These are phyloP conservation scores for Grosmannia serpens DNA, from an alignment of 2,329 filamentous ascomycete genomes.

Conservation along the genomic window DNA sequence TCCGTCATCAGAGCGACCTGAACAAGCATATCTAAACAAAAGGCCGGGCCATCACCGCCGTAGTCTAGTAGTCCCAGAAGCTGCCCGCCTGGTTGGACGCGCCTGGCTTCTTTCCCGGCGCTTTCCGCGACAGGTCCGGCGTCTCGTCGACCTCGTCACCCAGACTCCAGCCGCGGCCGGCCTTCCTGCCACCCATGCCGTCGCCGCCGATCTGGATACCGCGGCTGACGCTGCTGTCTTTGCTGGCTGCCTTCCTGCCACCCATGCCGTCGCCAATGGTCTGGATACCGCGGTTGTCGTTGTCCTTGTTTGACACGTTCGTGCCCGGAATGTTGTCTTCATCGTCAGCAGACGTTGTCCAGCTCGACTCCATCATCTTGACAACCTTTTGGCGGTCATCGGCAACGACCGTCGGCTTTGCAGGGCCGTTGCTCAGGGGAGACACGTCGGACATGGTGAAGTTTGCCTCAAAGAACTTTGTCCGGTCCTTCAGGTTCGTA, in stretches of 20 bases:
- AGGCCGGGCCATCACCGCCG: neutral
- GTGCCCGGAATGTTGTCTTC: constrained; percentile 31
- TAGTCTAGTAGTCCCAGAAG: constrained; percentile 36
- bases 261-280: constrained; percentile 58
- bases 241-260: constrained; percentile 38
- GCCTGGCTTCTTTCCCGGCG: constrained; percentile 27
- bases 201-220: constrained; percentile 44
- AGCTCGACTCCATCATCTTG: constrained; percentile 60
- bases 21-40: neutral
- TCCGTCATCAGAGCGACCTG: neutral
- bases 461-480: constrained; percentile 66
- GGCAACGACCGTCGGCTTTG: constrained; percentile 29
- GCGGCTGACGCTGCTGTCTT: constrained; percentile 14
- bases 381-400: constrained; percentile 57
- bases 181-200: constrained; percentile 54
- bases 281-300: constrained; percentile 26
- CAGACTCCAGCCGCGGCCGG: constrained; percentile 46
- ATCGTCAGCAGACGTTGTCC: constrained; percentile 36
- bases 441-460: constrained; percentile 65
- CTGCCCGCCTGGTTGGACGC: constrained; percentile 23
- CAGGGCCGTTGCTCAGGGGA: constrained; percentile 16
- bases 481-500: constrained; percentile 61
- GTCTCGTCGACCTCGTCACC: constrained; percentile 36
- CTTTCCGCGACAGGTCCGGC: constrained; percentile 17
- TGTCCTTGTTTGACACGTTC: constrained; percentile 5